Percentiles rank a stretch among this genome's conserved stretches.
Conservation (phyloP, 148 eudicot species). For the Pouteria glomerata region DNA sequence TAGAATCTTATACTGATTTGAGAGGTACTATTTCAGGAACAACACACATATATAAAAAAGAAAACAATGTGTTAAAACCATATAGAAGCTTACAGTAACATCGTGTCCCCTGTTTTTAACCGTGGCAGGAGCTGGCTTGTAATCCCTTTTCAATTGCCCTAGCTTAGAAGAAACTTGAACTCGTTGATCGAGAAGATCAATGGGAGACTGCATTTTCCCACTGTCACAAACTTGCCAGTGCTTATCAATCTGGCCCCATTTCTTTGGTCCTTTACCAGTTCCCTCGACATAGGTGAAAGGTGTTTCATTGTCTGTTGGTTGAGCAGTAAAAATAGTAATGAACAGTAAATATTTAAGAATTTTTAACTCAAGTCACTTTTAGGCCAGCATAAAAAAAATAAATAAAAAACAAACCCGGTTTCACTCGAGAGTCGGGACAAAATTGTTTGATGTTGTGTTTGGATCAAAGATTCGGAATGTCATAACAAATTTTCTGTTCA, state of each 20-base stretch:
- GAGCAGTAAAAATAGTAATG: neutral
- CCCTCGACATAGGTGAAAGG: slow-evolving; percentile 21
- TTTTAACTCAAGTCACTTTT: too few species aligned
- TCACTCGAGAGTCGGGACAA: too few species aligned
- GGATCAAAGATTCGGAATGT: too few species aligned
- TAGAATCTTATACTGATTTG: too few species aligned
- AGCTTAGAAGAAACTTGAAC: slow-evolving; percentile 11
- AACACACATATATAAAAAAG: neutral
- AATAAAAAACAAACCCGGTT: too few species aligned
- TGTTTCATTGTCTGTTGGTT: slow-evolving; percentile 20
- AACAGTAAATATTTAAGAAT: neutral
- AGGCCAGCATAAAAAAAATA: neutral
- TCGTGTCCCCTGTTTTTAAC: slow-evolving; percentile 36
- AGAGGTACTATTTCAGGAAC: neutral
- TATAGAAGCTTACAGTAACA: slow-evolving; percentile 21
- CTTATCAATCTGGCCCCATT: slow-evolving; percentile 28
- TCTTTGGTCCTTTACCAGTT: slow-evolving; percentile 25
- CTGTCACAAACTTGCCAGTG: slow-evolving; percentile 27
- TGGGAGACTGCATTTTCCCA: slow-evolving; percentile 41
- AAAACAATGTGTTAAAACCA: neutral
- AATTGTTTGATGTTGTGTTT: too few species aligned
- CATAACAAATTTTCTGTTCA: too few species aligned
- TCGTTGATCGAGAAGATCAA: slow-evolving; percentile 18
- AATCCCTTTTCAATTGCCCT: slow-evolving; percentile 15
- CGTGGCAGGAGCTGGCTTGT: slow-evolving; percentile 29